Evolutionary conservation across 768 basidiomycete genomes (phyloP).

Genomic region (Russula emetica): DNA sequence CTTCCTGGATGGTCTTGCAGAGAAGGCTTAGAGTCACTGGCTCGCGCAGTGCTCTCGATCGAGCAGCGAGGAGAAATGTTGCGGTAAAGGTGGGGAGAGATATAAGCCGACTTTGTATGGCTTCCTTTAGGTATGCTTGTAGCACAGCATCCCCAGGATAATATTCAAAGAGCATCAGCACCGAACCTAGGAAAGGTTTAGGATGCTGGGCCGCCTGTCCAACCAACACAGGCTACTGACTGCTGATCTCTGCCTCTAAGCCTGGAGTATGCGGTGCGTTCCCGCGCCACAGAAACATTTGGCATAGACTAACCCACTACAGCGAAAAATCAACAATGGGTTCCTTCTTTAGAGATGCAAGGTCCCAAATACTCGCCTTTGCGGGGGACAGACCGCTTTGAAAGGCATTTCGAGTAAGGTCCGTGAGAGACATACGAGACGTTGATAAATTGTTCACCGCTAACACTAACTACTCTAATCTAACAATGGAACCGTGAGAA

Average conservation of each 20-base stretch:
- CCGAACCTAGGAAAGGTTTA: constrained; percentile 48
- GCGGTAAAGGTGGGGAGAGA: constrained; percentile 57
- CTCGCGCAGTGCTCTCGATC: constrained; percentile 59
- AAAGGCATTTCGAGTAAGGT: constrained; percentile 68
- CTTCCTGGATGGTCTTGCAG: constrained; percentile 60
- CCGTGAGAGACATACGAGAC: constrained; percentile 56
- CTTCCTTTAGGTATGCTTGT: constrained; percentile 59
- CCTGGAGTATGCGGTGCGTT: constrained; percentile 37
- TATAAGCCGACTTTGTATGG: constrained; percentile 53
- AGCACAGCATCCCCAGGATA: constrained; percentile 69
- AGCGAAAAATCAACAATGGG: constrained; percentile 15
- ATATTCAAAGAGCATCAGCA: constrained; percentile 59
- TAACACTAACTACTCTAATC: background rate
- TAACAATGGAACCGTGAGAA: constrained; percentile 4
- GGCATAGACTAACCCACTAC: constrained; percentile 68
- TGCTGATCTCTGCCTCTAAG: constrained; percentile 56
- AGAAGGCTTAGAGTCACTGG: constrained; percentile 66
- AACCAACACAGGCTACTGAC: constrained; percentile 38
- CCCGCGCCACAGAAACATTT: constrained; percentile 51
- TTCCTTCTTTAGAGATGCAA: background rate
- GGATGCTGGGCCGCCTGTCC: background rate
- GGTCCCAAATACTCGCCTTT: constrained; percentile 46
- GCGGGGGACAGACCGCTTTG: constrained; percentile 60
- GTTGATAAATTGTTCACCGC: background rate
- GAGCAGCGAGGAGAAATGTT: constrained; percentile 62